Evolutionary conservation across 805 yeast genomes (phyloP), one percentile per base, ranked within the genome.

Genomic region (Kazachstania kunashirensis): DNA sequence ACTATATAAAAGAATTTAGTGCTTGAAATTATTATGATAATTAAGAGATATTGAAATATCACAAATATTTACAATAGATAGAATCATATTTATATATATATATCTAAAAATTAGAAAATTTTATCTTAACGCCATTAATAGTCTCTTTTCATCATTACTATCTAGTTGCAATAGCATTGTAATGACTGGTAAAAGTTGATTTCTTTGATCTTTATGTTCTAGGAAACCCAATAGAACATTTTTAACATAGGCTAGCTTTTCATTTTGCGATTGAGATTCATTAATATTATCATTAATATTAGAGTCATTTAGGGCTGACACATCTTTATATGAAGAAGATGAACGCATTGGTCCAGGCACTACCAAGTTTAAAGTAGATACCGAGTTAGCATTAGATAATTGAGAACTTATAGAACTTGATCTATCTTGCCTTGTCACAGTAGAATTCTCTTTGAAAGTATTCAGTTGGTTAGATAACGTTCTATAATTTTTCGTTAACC

Each of bases 141-240:
- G 65, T 49, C 85, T 72, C 46, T 71, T 71, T 55, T 83, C 92
- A 45, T 89, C 98, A 6, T 68, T 72, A 36, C 71, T 74, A 34
- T 69, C 74, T 52, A 89, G 62, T 37, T 77, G 75, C 41, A 89
- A 68, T 35, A 89, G 59, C 45, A 84, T 77, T 33, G 88, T 73
- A 17, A 89, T 65, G 6, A 92, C 97, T 0, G 97, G 96, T 23
- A 92, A 63, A 29, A 89, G 67, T 55, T 79, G 84, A 20, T 69
- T 75, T 41, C 97, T 69, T 59, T 88, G 96, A n/a, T 89, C 98
- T 51, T 73, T 82, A 53, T 84, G 95, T 52, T 88, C 96, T 37
- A 92, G 60, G 55, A 82, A 92, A 2, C 96, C 96, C 2, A 89
- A 63, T n/a, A 89, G 59, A 2, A 89, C 96, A 53, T 92, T 92